phyloP scores from a whole-genome alignment of 2,329 filamentous ascomycete genomes.

The Exophiala spinifera region DNA sequence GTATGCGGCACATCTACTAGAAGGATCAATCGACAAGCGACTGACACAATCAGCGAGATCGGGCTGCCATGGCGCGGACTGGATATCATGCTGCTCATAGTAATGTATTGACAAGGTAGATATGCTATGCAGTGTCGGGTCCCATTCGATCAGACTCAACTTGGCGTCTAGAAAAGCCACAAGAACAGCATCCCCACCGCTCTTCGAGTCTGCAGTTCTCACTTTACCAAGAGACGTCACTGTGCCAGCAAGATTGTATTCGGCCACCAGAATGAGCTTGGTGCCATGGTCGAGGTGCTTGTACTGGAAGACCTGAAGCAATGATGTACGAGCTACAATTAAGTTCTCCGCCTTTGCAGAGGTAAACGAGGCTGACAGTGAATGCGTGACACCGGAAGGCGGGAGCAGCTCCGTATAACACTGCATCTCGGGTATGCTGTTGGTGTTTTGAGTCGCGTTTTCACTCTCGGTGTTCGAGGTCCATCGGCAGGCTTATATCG shows the following conservation, averaged over 20 bases:
- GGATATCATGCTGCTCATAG: conserved; percentile 91
- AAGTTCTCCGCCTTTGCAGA: conserved; percentile 76
- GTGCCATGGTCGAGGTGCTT: conserved; percentile 61
- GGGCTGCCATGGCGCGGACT: conserved; percentile 76
- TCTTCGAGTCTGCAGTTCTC: conserved; percentile 67
- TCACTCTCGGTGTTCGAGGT: background rate
- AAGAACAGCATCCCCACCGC: conserved; percentile 78
- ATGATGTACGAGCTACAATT: conserved; percentile 84
- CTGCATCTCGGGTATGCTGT: conserved; percentile 67
- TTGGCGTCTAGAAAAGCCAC: conserved; percentile 88
- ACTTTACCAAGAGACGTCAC: conserved; percentile 79
- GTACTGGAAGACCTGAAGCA: conserved; percentile 85
- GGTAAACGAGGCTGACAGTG: conserved; percentile 73
- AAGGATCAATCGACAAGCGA: conserved; percentile 82
- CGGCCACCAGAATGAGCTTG: conserved; percentile 79
- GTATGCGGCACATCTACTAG: conserved; percentile 87
- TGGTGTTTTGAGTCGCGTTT: background rate
- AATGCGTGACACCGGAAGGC: conserved; percentile 90
- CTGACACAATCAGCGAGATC: conserved; percentile 73
- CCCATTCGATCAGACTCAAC: conserved; percentile 90
- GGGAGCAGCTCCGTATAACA: conserved; percentile 95
- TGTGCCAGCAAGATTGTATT: conserved; percentile 79
- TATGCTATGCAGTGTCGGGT: conserved; percentile 72
- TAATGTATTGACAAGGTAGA: conserved; percentile 94
- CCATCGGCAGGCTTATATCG: background rate